Percentiles rank a stretch among this genome's conserved stretches.
phyloP scores from a whole-genome alignment of 352 stramenopile species.

The Albugo candida region DNA sequence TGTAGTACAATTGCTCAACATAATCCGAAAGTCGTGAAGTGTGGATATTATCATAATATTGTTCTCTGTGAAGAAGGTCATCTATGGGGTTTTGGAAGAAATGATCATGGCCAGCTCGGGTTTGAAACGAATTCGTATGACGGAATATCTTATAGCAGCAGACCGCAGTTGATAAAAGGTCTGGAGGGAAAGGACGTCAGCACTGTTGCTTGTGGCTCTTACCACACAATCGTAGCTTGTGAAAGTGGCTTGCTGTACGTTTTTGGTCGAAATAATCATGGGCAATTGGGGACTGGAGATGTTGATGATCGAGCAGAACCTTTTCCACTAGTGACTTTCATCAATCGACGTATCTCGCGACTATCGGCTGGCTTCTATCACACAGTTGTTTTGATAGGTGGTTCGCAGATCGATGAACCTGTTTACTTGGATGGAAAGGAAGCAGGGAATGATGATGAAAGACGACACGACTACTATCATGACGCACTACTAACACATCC shows the following conservation, averaged over 20 bases:
- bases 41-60: conserved; percentile 86
- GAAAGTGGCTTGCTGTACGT: conserved; percentile 84
- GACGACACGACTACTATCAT: not conserved
- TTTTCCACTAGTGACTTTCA: conserved; percentile 76
- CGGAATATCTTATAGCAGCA: not conserved
- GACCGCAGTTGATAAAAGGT: conserved; percentile 33
- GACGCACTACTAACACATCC: not conserved
- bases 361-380: conserved; percentile 87
- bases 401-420: conserved; percentile 32
- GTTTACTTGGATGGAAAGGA: conserved; percentile 5
- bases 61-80: conserved; percentile 43
- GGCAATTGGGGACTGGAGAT: conserved; percentile 83
- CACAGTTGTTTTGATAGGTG: conserved; percentile 77
- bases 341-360: conserved; percentile 73
- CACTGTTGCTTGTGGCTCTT: conserved; percentile 77
- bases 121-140: conserved; percentile 13
- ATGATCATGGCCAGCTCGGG: conserved; percentile 88
- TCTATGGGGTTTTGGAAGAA: conserved; percentile 78
- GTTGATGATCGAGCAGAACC: conserved; percentile 73
- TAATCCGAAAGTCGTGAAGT: conserved; percentile 58
- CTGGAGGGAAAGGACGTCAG: conserved; percentile 73
- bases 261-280: conserved; percentile 88
- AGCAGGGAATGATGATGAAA: not conserved
- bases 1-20: conserved; percentile 30
- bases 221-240: conserved; percentile 77